Evolutionary conservation across 2,329 filamentous ascomycete species (phyloP), one percentile per base, ranked within the genome.

Genomic region (Nigrospora sphaerica): DNA sequence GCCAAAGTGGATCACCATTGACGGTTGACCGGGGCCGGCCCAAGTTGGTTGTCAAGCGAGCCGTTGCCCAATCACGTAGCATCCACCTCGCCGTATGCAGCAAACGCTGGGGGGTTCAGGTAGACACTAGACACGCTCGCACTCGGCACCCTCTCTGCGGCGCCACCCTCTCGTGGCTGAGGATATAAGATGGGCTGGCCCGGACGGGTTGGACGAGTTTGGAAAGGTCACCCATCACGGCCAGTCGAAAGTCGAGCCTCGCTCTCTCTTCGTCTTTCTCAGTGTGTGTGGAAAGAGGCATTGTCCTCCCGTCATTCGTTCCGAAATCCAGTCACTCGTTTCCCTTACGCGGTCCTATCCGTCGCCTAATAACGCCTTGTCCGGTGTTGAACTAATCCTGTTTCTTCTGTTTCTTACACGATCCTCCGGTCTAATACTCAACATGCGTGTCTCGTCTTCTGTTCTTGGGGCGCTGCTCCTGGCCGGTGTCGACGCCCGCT

Each of bases 401-500:
- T 44, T 37, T 44, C 7, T 37, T 28, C 42, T 12, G 42, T 44
- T 18, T 37, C 11, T 36, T 14, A 32, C 14, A 18, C 31, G n/a
- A 12, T 17, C 23, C 16, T 28, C 6, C 23, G 13, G 34, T 28
- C 14, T 6, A 28, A 31, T n/a, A 11, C 16, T 42, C 51, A 36
- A 6, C 11, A 39, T 39, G 40, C 40, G 42, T 31, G 19, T 44
- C 13, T 44, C 42, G 13, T 35, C 35, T 32, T 34, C 42, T 34
- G 32, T 46, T 23, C 12, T 46, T 13, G 44, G 44, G 28, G 44
- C 44, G 13, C 18, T 46, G 44, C 38, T 46, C 18, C 44, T 46
- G 3, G 39, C 37, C 37, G 44, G 44, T n/a, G 36, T 37, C 37
- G 44, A 46, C 32, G 44, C 44, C 12, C 44, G 44, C 18, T 41